A percentile compares a stretch with the other conserved stretches of the same genome.
These are phyloP conservation scores for Hura crepitans DNA, from an alignment of 441 rosid genomes.

Conservation along the genomic window DNA sequence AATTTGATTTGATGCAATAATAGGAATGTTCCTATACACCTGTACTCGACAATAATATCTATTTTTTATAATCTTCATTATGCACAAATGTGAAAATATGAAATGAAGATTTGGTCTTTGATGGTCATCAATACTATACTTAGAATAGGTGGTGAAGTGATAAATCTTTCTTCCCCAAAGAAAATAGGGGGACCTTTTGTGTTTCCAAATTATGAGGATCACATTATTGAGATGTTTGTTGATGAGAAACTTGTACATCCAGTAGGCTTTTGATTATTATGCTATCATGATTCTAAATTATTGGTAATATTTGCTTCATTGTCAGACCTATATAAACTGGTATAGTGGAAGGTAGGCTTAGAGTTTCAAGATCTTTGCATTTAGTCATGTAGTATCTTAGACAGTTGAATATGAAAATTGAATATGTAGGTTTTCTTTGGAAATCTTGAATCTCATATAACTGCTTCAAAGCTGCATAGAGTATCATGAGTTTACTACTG, in stretches of 20 bases:
- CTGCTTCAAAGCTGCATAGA: neutral
- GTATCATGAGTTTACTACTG: neutral
- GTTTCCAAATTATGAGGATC: neutral
- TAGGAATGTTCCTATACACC: neutral
- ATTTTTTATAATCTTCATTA: neutral
- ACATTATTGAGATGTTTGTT: neutral
- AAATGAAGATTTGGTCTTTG: neutral
- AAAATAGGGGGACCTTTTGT: neutral
- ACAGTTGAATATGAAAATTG: neutral
- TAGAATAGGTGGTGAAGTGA: no score
- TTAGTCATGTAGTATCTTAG: neutral
- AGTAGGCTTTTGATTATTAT: neutral
- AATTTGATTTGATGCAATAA: conserved; percentile 9
- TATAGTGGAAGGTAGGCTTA: neutral
- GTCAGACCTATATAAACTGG: neutral
- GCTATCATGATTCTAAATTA: neutral
- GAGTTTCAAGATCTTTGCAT: conserved; percentile 1
- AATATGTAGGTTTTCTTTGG: neutral
- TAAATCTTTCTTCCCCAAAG: no score
- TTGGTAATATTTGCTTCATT: neutral
- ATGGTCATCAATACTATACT: no score
- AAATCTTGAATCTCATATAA: neutral
- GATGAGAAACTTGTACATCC: neutral
- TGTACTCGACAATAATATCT: neutral
- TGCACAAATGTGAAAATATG: neutral